Evolutionary conservation across 2,329 filamentous ascomycete genomes (phyloP).

Genomic region (Hypoxylon sp.): DNA sequence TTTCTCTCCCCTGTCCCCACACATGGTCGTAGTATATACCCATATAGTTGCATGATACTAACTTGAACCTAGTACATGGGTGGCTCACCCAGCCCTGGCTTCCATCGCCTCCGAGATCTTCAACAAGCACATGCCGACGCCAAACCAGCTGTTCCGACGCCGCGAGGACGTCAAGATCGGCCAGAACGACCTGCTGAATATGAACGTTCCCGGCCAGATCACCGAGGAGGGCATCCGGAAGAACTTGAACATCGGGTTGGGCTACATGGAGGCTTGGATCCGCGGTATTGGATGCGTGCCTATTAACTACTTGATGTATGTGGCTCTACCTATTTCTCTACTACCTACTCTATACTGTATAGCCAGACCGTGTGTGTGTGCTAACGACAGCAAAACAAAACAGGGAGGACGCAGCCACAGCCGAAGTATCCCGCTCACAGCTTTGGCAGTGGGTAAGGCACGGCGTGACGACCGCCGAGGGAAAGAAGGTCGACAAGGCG

Average conservation of each 20-base stretch:
- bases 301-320: slow-evolving; percentile 94
- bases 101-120: slow-evolving; percentile 91
- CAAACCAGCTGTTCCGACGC: slow-evolving; percentile 93
- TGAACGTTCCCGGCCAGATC: slow-evolving; percentile 93
- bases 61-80: slow-evolving; percentile 77
- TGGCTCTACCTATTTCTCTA: slow-evolving; percentile 28
- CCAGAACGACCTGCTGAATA: slow-evolving; percentile 94
- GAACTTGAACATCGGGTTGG: slow-evolving; percentile 96
- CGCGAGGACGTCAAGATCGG: slow-evolving; percentile 90
- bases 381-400: slow-evolving; percentile 33
- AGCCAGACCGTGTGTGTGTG: not conserved
- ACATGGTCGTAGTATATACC: not conserved
- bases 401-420: slow-evolving; percentile 93
- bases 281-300: slow-evolving; percentile 95
- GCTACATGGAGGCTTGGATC: slow-evolving; percentile 99
- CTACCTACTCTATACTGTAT: not conserved
- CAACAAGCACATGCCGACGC: slow-evolving; percentile 98
- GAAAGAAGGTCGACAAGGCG: slow-evolving; percentile 92
- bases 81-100: slow-evolving; percentile 94
- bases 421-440: slow-evolving; percentile 94
- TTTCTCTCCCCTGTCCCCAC: not conserved
- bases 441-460: slow-evolving; percentile 95
- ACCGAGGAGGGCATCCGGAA: slow-evolving; percentile 97
- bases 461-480: slow-evolving; percentile 82
- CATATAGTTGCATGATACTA: not conserved